These are phyloP conservation scores for Plasmodium coatneyi DNA, from an alignment of 169 alveolate species.

Conservation along the genomic window DNA sequence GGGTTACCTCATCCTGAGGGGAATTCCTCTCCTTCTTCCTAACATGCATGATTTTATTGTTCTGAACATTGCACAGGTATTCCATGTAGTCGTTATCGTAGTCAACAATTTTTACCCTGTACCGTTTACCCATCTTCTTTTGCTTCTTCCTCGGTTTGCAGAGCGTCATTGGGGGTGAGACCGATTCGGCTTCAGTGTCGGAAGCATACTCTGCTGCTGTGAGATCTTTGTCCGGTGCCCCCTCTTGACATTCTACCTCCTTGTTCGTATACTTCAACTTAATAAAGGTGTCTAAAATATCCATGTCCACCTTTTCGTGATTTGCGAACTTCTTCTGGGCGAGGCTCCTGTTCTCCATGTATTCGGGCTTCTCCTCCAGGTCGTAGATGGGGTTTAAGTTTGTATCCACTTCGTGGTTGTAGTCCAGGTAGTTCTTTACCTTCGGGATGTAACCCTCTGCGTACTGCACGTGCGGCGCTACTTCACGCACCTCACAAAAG, in stretches of 20 bases:
- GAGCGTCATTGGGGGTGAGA: background rate
- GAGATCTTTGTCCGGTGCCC: no score
- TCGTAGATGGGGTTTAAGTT: slow-evolving; percentile 35
- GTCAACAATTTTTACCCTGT: slow-evolving; percentile 45
- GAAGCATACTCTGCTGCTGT: background rate
- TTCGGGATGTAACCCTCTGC: slow-evolving; percentile 54
- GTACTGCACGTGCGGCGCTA: slow-evolving; percentile 69
- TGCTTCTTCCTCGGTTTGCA: background rate
- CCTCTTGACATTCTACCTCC: background rate
- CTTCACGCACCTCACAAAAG: slow-evolving; percentile 61
- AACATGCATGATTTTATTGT: slow-evolving; percentile 22
- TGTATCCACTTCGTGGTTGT: slow-evolving; percentile 43
- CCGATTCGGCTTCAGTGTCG: background rate
- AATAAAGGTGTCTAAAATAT: slow-evolving; percentile 37
- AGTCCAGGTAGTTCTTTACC: slow-evolving; percentile 3
- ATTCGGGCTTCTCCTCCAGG: slow-evolving; percentile 65
- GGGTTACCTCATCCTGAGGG: background rate
- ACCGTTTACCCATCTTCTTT: background rate
- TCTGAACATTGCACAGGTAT: slow-evolving; percentile 35
- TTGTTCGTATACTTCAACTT: slow-evolving; percentile 48
- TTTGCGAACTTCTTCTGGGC: background rate
- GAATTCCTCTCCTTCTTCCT: background rate
- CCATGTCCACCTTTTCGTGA: slow-evolving; percentile 37
- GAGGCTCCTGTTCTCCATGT: slow-evolving; percentile 29
- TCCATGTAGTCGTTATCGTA: slow-evolving; percentile 59